Evolutionary conservation across 2,329 filamentous ascomycete species (phyloP).

Genomic region (Phyllosticta citrichinensis): DNA sequence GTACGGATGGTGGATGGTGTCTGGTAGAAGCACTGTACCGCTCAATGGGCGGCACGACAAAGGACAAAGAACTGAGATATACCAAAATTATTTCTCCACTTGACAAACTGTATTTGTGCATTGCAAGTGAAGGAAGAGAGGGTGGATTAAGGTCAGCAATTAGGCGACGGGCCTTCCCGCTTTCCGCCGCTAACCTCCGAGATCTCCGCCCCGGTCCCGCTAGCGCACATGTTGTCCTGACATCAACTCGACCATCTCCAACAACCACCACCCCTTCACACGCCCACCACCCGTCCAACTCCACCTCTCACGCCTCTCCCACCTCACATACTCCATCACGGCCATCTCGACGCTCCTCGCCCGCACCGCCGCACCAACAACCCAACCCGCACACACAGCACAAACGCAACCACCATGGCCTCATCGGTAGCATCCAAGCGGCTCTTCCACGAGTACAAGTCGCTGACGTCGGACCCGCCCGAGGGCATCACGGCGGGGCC

Average conservation of each 20-base stretch:
- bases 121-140: not conserved
- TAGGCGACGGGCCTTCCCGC: not conserved
- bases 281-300: not conserved
- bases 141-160: not conserved
- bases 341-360: not conserved
- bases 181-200: not conserved
- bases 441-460: constrained; percentile 92
- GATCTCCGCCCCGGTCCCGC: not conserved
- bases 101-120: not conserved
- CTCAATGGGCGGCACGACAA: not conserved
- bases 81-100: not conserved
- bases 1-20: not conserved
- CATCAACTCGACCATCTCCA: not conserved
- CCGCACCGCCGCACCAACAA: not conserved
- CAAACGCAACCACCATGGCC: constrained; percentile 25
- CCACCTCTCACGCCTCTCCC: not conserved
- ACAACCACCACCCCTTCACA: not conserved
- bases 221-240: not conserved
- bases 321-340: not conserved
- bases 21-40: not conserved
- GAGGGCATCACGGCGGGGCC: constrained; percentile 95
- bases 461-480: constrained; percentile 87
- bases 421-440: constrained; percentile 55
- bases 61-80: not conserved
- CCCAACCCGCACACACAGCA: not conserved